Base-by-base conservation (phyloP, 2,329 filamentous ascomycete species). In the Amesomyces nigricolor region DNA sequence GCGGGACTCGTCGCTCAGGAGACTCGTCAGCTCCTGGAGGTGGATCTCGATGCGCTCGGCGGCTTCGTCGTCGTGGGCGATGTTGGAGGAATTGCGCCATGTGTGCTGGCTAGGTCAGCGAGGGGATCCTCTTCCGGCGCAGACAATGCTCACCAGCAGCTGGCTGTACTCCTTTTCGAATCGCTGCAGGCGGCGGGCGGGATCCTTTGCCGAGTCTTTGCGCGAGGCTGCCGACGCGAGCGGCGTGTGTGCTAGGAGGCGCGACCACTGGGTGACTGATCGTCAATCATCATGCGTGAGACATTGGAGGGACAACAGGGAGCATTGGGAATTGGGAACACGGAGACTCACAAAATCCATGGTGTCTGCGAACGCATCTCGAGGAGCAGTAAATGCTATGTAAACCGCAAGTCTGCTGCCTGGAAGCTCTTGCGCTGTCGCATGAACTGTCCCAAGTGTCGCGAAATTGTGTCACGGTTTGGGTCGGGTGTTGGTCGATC, bases 1-100 rank as follows among this genome's bases (percentile, higher is more conserved):
- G 62, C 91, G 87, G 58, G 88, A 89, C 73, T 97, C 92, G 73
- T 96, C 91, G 73, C 83, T 86, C 61, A 97, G 85, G 65, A 95
- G 86, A 62, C 78, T 80, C 62, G 81, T 85, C 42, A 86, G 77
- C 64, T 84, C 80, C 62, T 85, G 81, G 26, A 86, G 78, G 55
- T 79, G 77, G 60, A 79, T 76, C 68, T 85, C 81, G 67, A 86
- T 75, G 54, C 76, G 78, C 65, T 85, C 82, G 68, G 81, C 81
- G 47, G 82, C 80, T 60, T 84, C 81, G 67, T 76, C 73, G 63
- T 86, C 82, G 63, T 73, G 73, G 57, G 79, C 72, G 32, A 86
- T 74, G 68, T 84, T 85, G 58, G 80, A 77, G 14, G 80, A 78
- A 59, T 75, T 78, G 65, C 82, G 78, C 82, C 83, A 86, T 71